Conservation (phyloP, 2,329 filamentous ascomycete genomes). For the Sphaerulina populicola region DNA sequence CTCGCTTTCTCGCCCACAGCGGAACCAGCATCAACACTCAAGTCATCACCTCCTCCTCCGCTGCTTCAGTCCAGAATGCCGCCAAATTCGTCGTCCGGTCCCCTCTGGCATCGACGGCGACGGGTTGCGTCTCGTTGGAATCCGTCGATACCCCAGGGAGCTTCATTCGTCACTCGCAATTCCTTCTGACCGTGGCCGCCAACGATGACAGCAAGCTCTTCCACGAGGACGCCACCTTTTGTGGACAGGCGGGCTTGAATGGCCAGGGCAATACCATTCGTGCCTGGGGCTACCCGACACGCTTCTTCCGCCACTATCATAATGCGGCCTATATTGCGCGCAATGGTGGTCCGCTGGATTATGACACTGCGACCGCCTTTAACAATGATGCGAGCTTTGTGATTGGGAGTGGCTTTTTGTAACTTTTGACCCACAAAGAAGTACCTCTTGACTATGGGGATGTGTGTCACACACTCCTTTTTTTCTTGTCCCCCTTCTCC, state of each 20-base stretch:
- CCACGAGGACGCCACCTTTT: slow-evolving; percentile 56
- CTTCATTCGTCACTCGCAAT: slow-evolving; percentile 51
- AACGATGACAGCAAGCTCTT: slow-evolving; percentile 52
- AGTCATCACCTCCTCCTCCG: slow-evolving; percentile 46
- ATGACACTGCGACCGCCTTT: slow-evolving; percentile 45
- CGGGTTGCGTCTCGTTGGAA: slow-evolving; percentile 53
- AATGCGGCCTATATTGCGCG: slow-evolving; percentile 44
- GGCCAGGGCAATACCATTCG: slow-evolving; percentile 47
- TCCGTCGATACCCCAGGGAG: slow-evolving; percentile 50
- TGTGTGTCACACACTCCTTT: too few species aligned
- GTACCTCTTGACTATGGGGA: too few species aligned
- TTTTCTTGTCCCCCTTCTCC: neutral
- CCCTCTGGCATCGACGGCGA: slow-evolving; percentile 45
- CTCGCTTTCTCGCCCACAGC: slow-evolving; percentile 49
- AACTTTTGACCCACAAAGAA: neutral
- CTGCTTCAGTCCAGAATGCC: slow-evolving; percentile 43
- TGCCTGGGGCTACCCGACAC: slow-evolving; percentile 53
- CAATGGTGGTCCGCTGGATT: slow-evolving; percentile 50
- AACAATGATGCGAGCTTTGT: slow-evolving; percentile 50
- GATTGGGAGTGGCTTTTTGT: slow-evolving; percentile 42
- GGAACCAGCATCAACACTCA: slow-evolving; percentile 48
- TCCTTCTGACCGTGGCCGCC: slow-evolving; percentile 43
- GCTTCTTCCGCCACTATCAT: slow-evolving; percentile 50
- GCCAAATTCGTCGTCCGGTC: slow-evolving; percentile 49
- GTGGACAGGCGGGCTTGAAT: slow-evolving; percentile 46